Base-by-base conservation (phyloP, 2,329 filamentous ascomycete species). In the Penicillium sp. region DNA sequence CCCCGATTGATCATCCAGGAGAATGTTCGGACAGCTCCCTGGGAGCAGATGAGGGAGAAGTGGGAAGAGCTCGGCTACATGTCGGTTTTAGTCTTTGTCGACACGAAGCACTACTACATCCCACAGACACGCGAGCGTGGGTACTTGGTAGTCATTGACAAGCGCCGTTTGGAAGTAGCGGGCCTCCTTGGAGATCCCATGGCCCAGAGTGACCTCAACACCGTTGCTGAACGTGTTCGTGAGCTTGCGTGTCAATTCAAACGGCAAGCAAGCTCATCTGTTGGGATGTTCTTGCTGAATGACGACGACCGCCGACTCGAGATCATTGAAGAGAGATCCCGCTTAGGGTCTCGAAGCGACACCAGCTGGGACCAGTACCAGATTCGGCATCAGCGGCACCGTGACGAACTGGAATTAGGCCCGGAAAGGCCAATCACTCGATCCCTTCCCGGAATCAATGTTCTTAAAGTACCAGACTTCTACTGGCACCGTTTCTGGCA, bases 71-170 rank as follows among this genome's bases (percentile, higher is more conserved):
- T 85, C 36, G 83, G 78, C 2, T 93, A 92, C 62, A 68, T 77
- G 2, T 81, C 80, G 1, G 65, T 67, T 0, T 79, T 77, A 45
- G 59, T 78, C 0, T 74, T 72, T 4, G 73, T 89, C 0, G 88
- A 92, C 62, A 88, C 85, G 0, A 91, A 91, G 66, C 72, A 88
- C 3, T 91, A 81, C 62, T 90, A 90, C 55, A 72, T 92, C 0
- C 90, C 90, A 0, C 90, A 93, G 50, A 91, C 87, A 0, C 78
- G 86, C 1, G 71, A 75, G 39, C 78, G 86, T 32, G 82, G 80
- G 1, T 89, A 89, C 63, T 75, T 87, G 58, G 64, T 88, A 29
- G 83, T 81, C 13, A 66, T 87, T n/a, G 75, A 83, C 52, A 71
- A 60, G 34, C 36, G 54, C 5, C 64, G 60, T 11, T 61, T 67